phyloP scores from a whole-genome alignment of 148 eudicot genomes.

The Fagopyrum homotropicum region DNA sequence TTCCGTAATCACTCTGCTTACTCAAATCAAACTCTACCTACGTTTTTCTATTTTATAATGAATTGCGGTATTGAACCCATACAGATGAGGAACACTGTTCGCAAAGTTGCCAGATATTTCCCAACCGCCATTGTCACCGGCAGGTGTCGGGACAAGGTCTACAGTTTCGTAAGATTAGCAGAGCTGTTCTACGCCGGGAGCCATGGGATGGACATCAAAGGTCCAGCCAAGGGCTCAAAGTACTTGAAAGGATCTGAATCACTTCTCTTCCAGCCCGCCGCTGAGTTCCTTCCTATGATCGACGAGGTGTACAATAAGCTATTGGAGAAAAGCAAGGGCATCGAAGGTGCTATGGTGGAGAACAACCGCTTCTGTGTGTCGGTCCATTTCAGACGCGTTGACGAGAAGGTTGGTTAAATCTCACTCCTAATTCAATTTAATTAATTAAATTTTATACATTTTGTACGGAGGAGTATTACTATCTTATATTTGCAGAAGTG shows the following conservation, averaged over 20 bases:
- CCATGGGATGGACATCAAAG: conserved; percentile 97
- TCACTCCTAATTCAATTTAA: not conserved
- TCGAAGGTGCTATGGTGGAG: not conserved
- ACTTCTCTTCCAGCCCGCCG: conserved; percentile 79
- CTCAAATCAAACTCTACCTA: too few relatives aligned
- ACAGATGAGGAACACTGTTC: conserved; percentile 85
- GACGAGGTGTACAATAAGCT: conserved; percentile 28
- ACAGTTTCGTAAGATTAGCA: conserved; percentile 60
- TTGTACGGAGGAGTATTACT: too few relatives aligned
- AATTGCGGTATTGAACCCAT: too few relatives aligned
- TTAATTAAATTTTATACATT: too few relatives aligned
- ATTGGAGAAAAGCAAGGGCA: not conserved
- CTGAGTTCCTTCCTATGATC: conserved; percentile 80
- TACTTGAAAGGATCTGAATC: conserved; percentile 34
- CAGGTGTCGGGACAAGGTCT: conserved; percentile 88
- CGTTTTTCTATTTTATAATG: too few relatives aligned
- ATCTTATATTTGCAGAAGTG: conserved; percentile 42
- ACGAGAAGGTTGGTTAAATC: not conserved
- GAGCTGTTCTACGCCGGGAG: conserved; percentile 95
- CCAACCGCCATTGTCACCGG: conserved; percentile 95
- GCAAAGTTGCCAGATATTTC: conserved; percentile 71
- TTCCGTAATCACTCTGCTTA: too few relatives aligned
- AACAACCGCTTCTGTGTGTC: conserved; percentile 8
- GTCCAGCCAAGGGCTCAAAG: conserved; percentile 62
- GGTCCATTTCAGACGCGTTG: conserved; percentile 6